Conservation (phyloP, 139 green algal species). For the Eudorina sp. region DNA sequence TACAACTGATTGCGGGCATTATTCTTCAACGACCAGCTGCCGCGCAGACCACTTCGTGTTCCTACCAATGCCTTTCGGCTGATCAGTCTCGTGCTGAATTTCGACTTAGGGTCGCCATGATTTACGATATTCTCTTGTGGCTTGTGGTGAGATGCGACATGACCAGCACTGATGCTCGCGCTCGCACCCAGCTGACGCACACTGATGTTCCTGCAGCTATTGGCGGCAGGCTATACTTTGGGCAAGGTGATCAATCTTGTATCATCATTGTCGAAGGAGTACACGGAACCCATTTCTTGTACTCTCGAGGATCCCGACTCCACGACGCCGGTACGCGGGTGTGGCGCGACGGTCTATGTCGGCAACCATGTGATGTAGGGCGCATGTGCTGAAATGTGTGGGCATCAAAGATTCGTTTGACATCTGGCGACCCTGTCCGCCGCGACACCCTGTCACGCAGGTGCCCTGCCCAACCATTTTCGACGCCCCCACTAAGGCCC, state of each 20-base stretch:
- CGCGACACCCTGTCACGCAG: no score
- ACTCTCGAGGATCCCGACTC: conserved; percentile 63
- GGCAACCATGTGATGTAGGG: no score
- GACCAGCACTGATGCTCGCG: no score
- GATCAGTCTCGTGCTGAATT: background rate
- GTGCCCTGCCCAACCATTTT: conserved; percentile 76
- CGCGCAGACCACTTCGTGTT: background rate
- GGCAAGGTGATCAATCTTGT: conserved; percentile 17
- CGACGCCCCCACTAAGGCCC: conserved; percentile 73
- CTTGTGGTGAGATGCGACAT: conserved; percentile 14
- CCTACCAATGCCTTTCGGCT: background rate
- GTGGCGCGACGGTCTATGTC: no score
- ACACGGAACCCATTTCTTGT: conserved; percentile 18
- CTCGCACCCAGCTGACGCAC: no score
- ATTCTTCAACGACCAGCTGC: no score
- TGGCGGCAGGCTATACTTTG: background rate
- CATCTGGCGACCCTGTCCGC: no score
- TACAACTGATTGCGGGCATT: no score
- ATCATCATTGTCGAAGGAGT: conserved; percentile 24
- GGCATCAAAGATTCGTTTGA: no score
- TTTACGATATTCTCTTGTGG: background rate
- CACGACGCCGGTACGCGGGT: conserved; percentile 47
- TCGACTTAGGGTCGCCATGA: background rate
- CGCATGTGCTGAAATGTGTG: no score
- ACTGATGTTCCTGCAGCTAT: background rate